These are phyloP conservation scores for Chlorella vulgaris DNA, from an alignment of 139 green algal species.

Conservation along the genomic window DNA sequence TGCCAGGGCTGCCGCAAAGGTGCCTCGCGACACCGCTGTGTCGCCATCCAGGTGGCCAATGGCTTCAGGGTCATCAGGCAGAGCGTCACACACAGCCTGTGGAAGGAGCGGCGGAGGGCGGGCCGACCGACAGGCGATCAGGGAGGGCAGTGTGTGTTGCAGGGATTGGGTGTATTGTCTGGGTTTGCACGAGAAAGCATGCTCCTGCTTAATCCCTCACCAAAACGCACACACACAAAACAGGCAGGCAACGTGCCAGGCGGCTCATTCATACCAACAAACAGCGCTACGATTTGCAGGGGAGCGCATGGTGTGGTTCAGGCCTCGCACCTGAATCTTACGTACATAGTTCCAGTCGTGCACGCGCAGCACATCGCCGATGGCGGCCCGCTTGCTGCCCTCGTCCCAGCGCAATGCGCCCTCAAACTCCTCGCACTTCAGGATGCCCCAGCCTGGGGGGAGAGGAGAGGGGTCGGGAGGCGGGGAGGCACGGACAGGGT, in stretches of 20 bases:
- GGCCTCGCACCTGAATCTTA: slow-evolving; percentile 51
- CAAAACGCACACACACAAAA: too few relatives aligned
- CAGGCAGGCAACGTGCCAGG: too few relatives aligned
- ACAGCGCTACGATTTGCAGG: too few relatives aligned
- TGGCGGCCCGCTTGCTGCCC: slow-evolving; percentile 27
- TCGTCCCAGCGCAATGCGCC: slow-evolving; percentile 59
- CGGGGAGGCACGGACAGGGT: neutral
- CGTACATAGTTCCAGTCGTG: slow-evolving; percentile 90
- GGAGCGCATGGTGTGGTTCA: too few relatives aligned
- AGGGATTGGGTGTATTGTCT: neutral
- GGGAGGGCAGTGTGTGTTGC: neutral
- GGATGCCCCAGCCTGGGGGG: slow-evolving; percentile 21
- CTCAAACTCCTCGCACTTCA: slow-evolving; percentile 64
- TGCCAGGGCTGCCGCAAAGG: slow-evolving; percentile 74
- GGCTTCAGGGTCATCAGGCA: slow-evolving; percentile 51
- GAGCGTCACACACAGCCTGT: slow-evolving; percentile 53
- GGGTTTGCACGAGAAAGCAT: too few relatives aligned
- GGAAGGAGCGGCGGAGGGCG: neutral
- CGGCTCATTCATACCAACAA: too few relatives aligned
- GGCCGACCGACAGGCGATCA: neutral
- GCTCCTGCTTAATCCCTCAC: too few relatives aligned
- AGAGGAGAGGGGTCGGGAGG: neutral
- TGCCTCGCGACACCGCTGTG: slow-evolving; percentile 77
- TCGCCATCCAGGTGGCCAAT: slow-evolving; percentile 82
- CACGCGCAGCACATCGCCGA: slow-evolving; percentile 81